A percentile compares a stretch with the other conserved stretches of the same genome.
phyloP scores from a whole-genome alignment of 495 filamentous ascomycete genomes.

The Lindgomyces ingoldianus region DNA sequence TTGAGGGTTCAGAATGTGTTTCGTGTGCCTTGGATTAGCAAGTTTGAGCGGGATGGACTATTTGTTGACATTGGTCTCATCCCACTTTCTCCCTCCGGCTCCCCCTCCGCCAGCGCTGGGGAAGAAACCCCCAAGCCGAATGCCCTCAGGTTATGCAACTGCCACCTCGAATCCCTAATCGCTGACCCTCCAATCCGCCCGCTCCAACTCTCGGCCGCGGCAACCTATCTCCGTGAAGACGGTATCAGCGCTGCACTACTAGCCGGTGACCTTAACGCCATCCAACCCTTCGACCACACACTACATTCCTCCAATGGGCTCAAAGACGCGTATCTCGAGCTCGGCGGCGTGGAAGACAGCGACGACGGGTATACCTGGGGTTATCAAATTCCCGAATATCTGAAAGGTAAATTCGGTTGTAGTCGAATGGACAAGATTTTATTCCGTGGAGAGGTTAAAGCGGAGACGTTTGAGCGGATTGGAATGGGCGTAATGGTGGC shows the following conservation, averaged over 20 bases:
- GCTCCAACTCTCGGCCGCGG: slow-evolving; percentile 48
- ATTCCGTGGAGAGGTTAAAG: slow-evolving; percentile 42
- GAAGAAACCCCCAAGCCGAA: neutral
- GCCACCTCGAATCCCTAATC: slow-evolving; percentile 57
- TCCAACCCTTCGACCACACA: slow-evolving; percentile 54
- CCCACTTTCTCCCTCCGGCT: too few relatives aligned
- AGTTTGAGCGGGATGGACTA: slow-evolving; percentile 54
- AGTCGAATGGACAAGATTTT: slow-evolving; percentile 57
- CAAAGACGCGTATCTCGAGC: slow-evolving; percentile 55
- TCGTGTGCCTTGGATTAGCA: slow-evolving; percentile 49
- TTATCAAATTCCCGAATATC: slow-evolving; percentile 47
- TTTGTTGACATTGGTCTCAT: slow-evolving; percentile 51
- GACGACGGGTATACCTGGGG: slow-evolving; percentile 61
- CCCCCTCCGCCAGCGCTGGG: too few relatives aligned
- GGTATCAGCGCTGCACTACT: slow-evolving; percentile 43
- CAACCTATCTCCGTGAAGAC: slow-evolving; percentile 44
- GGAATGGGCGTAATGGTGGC: slow-evolving; percentile 46
- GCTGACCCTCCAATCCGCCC: slow-evolving; percentile 48
- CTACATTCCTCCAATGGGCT: slow-evolving; percentile 52
- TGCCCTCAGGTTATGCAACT: slow-evolving; percentile 52
- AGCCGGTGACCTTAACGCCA: slow-evolving; percentile 59
- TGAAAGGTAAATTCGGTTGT: slow-evolving; percentile 48
- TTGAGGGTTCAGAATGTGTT: slow-evolving; percentile 48
- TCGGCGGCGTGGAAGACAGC: slow-evolving; percentile 51
- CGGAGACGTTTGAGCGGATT: slow-evolving; percentile 47